A percentile compares a stretch with the other conserved stretches of the same genome.
Evolutionary conservation across 352 stramenopile species (phyloP).

Genomic region (Paralagenidium karlingii): DNA sequence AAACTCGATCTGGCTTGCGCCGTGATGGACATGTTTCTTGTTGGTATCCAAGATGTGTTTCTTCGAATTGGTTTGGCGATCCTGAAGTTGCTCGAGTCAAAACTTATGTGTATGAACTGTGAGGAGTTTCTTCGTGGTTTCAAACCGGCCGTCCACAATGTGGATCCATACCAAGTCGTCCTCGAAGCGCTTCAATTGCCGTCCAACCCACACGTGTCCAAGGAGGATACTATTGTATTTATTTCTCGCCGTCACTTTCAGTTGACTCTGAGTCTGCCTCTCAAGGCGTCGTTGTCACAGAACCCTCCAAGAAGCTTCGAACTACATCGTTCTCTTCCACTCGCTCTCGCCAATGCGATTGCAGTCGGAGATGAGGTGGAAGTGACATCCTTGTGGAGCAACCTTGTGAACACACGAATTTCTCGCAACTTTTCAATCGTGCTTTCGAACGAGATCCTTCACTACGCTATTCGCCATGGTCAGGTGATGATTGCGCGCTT

Average conservation of each 20-base stretch:
- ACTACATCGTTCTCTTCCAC: constrained; percentile 48
- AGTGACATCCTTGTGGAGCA: constrained; percentile 29
- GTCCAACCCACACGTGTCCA: constrained; percentile 25
- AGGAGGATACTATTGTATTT: constrained; percentile 40
- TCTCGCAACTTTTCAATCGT: constrained; percentile 12
- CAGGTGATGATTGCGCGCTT: constrained; percentile 39
- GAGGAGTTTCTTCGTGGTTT: constrained; percentile 78
- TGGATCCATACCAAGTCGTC: constrained; percentile 71
- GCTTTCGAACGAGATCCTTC: constrained; percentile 67
- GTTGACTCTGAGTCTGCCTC: constrained; percentile 11
- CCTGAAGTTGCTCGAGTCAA: constrained; percentile 58
- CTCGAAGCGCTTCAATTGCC: constrained; percentile 36
- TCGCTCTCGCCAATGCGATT: constrained; percentile 29
- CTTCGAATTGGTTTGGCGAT: constrained; percentile 66
- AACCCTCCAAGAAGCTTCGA: constrained; percentile 28
- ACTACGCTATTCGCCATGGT: constrained; percentile 64
- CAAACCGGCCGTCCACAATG: constrained; percentile 53
- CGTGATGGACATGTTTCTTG: constrained; percentile 79
- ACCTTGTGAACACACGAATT: constrained; percentile 17
- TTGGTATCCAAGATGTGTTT: constrained; percentile 69
- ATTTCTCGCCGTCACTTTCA: constrained; percentile 40
- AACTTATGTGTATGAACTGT: constrained; percentile 77
- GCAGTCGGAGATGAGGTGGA: constrained; percentile 16
- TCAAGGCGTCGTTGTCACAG: constrained; percentile 1
- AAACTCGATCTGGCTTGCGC: constrained; percentile 69